Evolutionary conservation across 2,329 filamentous ascomycete species (phyloP), one percentile per base, ranked within the genome.

Genomic region (Tothia fuscella): DNA sequence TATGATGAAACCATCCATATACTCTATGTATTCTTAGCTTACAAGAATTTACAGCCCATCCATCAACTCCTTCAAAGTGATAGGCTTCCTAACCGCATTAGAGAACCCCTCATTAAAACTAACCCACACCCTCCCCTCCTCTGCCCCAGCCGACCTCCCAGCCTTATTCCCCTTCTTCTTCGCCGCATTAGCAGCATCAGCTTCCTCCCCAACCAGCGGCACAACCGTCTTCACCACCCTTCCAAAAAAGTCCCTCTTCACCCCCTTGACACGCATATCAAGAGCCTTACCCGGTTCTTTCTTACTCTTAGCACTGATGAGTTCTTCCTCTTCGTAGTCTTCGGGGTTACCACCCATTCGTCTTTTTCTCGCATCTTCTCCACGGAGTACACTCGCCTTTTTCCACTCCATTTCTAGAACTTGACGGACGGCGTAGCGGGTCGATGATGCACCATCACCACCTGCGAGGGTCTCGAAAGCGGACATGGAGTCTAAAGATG

Each of bases 361-460:
- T 39, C 17, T 33, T 21, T 31, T 20, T 35, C 33, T 41, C 26
- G 33, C 50, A 53, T 14, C 47, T 46, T 12, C 52, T 38, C 83
- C 80, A 12, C 80, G 78, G 25, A 77, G 66, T 22, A 73, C 65
- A 10, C 80, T 72, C 36, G 85, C 80, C 54, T 82, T 85, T 46
- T 76, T 76, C 52, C 89, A 82, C 58, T 96, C 89, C 57, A 91
- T 85, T 54, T 94, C 87, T 1, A 98, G 71, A 6, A 95, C 88
- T 58, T 95, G 89, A 17, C 91, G 79, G 5, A 98, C 81, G 1
- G 89, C 89, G 55, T 86, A 98, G n/a, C 91, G 76, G 0, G 85
- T 85, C 0, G 84, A 86, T 1, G 76, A 78, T 7, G 76, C 73
- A 2, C 74, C 72, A 28, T 70, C 65, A 13, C 74, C 63, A 3